Conservation (phyloP, 2,329 filamentous ascomycete genomes). For the Ceratocystis lukuohia region DNA sequence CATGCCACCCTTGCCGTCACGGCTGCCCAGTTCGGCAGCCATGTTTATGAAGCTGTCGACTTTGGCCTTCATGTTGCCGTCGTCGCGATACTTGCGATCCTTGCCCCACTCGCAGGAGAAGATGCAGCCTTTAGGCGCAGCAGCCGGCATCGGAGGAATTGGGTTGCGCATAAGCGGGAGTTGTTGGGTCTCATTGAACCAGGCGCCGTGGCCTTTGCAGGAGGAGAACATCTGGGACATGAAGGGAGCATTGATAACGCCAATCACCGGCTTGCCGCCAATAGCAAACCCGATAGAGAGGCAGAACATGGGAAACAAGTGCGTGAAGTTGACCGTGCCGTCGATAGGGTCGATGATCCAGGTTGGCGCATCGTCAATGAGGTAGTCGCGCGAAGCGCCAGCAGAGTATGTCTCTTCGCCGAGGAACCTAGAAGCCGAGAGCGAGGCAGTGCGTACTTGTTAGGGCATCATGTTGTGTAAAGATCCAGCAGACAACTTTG, state of each 20-base stretch:
- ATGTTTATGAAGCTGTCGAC: slow-evolving; percentile 64
- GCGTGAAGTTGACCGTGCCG: slow-evolving; percentile 70
- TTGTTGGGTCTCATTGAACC: slow-evolving; percentile 49
- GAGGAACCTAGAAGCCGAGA: slow-evolving; percentile 42
- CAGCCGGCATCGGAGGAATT: slow-evolving; percentile 46
- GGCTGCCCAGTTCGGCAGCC: slow-evolving; percentile 50
- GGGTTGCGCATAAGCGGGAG: slow-evolving; percentile 52
- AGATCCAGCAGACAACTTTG: not conserved
- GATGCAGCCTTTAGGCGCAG: slow-evolving; percentile 55
- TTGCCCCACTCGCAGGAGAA: slow-evolving; percentile 73
- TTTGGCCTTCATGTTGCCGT: slow-evolving; percentile 58
- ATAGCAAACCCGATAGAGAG: slow-evolving; percentile 60
- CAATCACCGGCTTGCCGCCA: slow-evolving; percentile 46
- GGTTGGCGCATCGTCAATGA: slow-evolving; percentile 50
- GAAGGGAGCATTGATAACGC: slow-evolving; percentile 60
- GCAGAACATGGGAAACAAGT: slow-evolving; percentile 70
- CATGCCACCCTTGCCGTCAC: slow-evolving; percentile 59
- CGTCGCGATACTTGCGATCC: slow-evolving; percentile 51
- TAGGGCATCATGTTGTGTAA: not conserved
- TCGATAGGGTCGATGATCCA: slow-evolving; percentile 70
- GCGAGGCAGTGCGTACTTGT: not conserved
- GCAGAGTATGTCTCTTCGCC: slow-evolving; percentile 66
- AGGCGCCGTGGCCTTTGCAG: slow-evolving; percentile 52
- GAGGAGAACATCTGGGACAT: slow-evolving; percentile 56
- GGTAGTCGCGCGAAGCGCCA: slow-evolving; percentile 52